Percentiles rank a stretch among this genome's conserved stretches.
These are phyloP conservation scores for Penicillium capsulatum DNA, from an alignment of 2,329 filamentous ascomycete species.

Conservation along the genomic window DNA sequence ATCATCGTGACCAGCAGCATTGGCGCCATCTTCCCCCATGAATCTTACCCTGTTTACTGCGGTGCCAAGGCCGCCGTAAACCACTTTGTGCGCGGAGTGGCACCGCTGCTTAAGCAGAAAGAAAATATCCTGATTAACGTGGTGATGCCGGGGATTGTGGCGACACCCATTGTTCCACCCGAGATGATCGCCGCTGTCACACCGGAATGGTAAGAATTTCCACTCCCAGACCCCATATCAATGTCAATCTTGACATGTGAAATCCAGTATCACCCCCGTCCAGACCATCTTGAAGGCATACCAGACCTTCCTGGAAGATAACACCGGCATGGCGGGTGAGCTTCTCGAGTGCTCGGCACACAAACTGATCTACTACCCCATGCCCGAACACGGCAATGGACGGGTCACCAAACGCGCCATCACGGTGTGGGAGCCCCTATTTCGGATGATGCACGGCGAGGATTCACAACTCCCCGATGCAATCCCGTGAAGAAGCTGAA, in stretches of 20 bases:
- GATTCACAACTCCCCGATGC: constrained; percentile 41
- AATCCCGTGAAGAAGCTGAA: constrained; percentile 20
- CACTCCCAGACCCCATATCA: neutral
- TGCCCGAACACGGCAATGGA: constrained; percentile 42
- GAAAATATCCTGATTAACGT: constrained; percentile 49
- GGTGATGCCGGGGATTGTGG: constrained; percentile 48
- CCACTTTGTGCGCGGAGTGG: constrained; percentile 40
- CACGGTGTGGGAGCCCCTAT: constrained; percentile 50
- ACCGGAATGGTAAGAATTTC: constrained; percentile 24
- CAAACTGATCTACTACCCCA: constrained; percentile 37
- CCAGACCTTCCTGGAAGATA: constrained; percentile 45
- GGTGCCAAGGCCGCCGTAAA: constrained; percentile 50
- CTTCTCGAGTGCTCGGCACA: constrained; percentile 46
- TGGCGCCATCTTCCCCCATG: constrained; percentile 44
- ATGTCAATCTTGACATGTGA: too few species aligned
- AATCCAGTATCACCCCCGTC: constrained; percentile 40
- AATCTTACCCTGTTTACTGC: constrained; percentile 48
- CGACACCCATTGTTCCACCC: constrained; percentile 45
- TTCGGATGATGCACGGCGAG: constrained; percentile 45
- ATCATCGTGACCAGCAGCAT: constrained; percentile 47
- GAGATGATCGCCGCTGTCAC: constrained; percentile 44
- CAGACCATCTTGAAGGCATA: constrained; percentile 47
- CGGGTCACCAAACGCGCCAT: constrained; percentile 41
- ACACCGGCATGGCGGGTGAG: constrained; percentile 40
- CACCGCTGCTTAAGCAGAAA: constrained; percentile 42